A percentile compares a stretch with the other conserved stretches of the same genome.
Evolutionary conservation across 768 basidiomycete genomes (phyloP).

Genomic region (Naematelia aurantialba): DNA sequence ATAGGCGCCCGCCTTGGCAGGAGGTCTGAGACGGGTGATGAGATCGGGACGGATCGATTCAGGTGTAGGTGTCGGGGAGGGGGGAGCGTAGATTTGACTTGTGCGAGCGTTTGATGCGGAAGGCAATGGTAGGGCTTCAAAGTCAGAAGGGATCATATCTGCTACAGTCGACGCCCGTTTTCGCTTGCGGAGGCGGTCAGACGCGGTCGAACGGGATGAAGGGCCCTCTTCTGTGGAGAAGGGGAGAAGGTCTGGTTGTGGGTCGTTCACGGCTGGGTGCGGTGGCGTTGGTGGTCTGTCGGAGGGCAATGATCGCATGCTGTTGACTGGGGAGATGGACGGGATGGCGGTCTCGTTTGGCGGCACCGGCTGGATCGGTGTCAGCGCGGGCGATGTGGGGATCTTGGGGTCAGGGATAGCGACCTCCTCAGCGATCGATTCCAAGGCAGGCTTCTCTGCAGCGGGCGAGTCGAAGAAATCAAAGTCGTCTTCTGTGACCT

Average conservation of each 20-base stretch:
- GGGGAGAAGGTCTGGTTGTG: neutral
- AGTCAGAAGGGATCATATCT: neutral
- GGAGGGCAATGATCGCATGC: neutral
- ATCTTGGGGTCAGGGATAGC: neutral
- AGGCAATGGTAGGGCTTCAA: neutral
- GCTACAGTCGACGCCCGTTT: neutral
- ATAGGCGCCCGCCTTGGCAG: conserved; percentile 3
- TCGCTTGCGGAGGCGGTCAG: neutral
- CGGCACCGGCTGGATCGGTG: neutral
- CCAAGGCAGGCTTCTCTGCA: neutral
- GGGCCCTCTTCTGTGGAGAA: too few relatives aligned
- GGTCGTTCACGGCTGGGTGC: too few relatives aligned
- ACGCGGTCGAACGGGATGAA: too few relatives aligned
- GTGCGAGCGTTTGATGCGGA: neutral
- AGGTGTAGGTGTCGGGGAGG: conserved; percentile 34
- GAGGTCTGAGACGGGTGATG: conserved; percentile 23
- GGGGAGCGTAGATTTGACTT: conserved; percentile 18
- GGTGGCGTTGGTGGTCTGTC: neutral
- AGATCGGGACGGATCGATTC: conserved; percentile 26
- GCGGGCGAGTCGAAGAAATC: conserved; percentile 27
- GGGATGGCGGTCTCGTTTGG: neutral
- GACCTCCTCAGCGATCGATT: neutral
- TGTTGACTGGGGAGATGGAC: neutral
- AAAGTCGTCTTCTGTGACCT: conserved; percentile 30
- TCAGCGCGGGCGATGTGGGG: neutral